Conservation (phyloP, 2,329 filamentous ascomycete species). For the Apiospora malaysiana region DNA sequence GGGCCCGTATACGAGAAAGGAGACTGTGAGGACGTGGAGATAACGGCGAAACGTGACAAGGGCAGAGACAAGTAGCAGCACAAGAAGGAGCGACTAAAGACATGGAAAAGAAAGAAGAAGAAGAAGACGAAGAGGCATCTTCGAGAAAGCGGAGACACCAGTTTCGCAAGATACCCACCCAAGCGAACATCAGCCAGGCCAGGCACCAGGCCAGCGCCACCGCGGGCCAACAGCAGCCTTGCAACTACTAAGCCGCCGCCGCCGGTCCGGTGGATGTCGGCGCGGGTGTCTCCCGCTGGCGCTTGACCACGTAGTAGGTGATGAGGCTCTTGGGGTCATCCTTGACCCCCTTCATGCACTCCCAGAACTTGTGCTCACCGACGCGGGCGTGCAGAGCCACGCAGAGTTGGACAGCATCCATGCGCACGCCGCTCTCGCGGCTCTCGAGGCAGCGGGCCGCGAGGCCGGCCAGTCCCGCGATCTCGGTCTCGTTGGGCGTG, state of each 20-base stretch:
- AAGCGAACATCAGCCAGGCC: neutral
- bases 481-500: constrained; percentile 56
- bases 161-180: neutral
- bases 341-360: constrained; percentile 64
- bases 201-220: constrained; percentile 6
- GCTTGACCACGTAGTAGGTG: constrained; percentile 81
- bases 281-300: constrained; percentile 57
- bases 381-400: constrained; percentile 71
- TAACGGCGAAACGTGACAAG: neutral
- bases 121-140: neutral
- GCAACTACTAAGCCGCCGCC: constrained; percentile 26
- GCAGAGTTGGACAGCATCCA: constrained; percentile 82
- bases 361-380: constrained; percentile 71
- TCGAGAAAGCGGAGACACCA: neutral
- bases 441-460: constrained; percentile 65
- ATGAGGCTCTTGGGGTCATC: constrained; percentile 79
- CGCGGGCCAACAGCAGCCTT: constrained; percentile 20
- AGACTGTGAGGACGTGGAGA: neutral
- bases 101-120: neutral
- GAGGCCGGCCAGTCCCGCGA: constrained; percentile 56
- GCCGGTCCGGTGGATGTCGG: constrained; percentile 1
- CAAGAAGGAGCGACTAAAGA: neutral
- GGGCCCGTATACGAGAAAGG: neutral
- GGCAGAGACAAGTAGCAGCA: neutral
- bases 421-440: constrained; percentile 66